Conservation (phyloP, 441 rosid species). For the Melianthus villosus region DNA sequence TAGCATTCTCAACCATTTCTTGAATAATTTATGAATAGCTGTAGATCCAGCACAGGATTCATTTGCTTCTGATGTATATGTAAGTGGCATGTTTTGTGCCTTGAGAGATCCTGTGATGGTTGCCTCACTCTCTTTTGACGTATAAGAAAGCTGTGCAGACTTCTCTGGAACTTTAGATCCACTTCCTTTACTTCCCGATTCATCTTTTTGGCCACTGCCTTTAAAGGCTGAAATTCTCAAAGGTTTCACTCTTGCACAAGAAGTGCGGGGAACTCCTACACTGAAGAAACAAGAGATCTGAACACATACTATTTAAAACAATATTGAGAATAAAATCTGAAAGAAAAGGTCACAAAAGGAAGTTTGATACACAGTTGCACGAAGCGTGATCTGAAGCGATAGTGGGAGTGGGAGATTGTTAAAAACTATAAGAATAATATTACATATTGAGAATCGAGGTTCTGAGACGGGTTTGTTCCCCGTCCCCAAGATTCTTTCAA, state of each 20-base stretch:
- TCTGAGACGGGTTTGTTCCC: too few relatives aligned
- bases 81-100: conserved; percentile 37
- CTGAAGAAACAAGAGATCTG: conserved; percentile 33
- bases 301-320: too few relatives aligned
- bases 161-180: conserved; percentile 38
- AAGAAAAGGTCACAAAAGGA: too few relatives aligned
- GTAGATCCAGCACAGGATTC: conserved; percentile 43
- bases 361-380: too few relatives aligned
- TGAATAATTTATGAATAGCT: conserved; percentile 61
- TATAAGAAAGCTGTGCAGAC: conserved; percentile 49
- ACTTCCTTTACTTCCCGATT: conserved; percentile 34
- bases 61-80: conserved; percentile 45
- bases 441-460: too few relatives aligned
- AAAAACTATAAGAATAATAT: too few relatives aligned
- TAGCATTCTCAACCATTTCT: conserved; percentile 64
- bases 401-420: too few relatives aligned
- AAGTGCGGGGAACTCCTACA: conserved; percentile 28
- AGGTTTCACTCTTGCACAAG: conserved; percentile 33
- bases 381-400: too few relatives aligned
- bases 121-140: conserved; percentile 50
- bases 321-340: background rate
- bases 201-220: conserved; percentile 49
- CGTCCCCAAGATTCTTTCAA: too few relatives aligned
- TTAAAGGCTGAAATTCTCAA: conserved; percentile 60
- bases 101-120: conserved; percentile 34